These are phyloP conservation scores for Helotiales sp. DNA, from an alignment of 2,329 filamentous ascomycete species.

Conservation along the genomic window DNA sequence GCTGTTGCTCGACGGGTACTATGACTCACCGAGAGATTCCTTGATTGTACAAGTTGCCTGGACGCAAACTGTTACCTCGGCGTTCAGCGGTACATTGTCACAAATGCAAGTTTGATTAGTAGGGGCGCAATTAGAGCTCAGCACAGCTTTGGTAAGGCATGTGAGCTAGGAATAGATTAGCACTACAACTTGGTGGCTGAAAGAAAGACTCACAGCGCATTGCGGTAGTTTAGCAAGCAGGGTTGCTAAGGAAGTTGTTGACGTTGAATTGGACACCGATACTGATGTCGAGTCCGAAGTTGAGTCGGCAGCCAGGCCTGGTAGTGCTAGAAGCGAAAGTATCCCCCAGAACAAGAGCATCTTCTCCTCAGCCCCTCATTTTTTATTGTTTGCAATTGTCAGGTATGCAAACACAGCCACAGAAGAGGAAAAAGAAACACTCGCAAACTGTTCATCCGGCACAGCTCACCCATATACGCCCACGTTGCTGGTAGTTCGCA, in stretches of 20 bases:
- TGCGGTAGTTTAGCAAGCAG: background rate
- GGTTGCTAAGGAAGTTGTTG: background rate
- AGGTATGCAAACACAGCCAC: no score
- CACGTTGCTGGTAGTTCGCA: background rate
- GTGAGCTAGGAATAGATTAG: slow-evolving; percentile 10
- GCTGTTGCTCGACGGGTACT: slow-evolving; percentile 28
- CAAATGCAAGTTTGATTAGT: slow-evolving; percentile 43
- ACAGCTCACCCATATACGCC: background rate
- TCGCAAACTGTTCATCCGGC: background rate
- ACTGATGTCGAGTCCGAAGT: background rate
- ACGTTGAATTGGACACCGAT: background rate
- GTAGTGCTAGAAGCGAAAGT: background rate
- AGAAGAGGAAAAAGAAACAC: no score
- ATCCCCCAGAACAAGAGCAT: background rate
- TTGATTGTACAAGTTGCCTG: slow-evolving; percentile 37
- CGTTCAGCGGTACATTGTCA: slow-evolving; percentile 36
- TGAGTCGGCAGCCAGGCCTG: background rate
- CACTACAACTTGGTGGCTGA: no score
- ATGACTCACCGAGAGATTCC: slow-evolving; percentile 37
- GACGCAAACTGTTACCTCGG: slow-evolving; percentile 37
- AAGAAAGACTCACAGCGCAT: background rate
- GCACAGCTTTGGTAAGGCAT: slow-evolving; percentile 18
- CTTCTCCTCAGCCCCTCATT: no score
- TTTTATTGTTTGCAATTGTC: no score
- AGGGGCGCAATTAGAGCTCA: slow-evolving; percentile 37